phyloP scores from a whole-genome alignment of 768 basidiomycete genomes.

The Neoboletus subvelutipes region DNA sequence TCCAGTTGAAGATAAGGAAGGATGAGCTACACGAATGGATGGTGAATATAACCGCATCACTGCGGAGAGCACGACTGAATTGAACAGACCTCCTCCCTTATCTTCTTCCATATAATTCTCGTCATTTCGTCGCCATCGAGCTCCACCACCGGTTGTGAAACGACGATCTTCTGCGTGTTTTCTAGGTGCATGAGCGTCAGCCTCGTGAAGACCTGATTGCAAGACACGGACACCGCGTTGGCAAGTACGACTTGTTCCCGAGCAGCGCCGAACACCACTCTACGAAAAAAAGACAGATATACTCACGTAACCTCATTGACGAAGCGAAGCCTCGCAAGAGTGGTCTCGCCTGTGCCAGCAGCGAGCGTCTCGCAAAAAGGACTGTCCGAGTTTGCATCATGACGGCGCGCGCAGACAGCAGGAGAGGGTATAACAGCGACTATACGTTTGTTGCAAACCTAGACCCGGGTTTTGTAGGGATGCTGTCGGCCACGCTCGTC shows the following conservation, averaged over 20 bases:
- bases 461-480: slow-evolving; percentile 19
- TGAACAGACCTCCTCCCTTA: slow-evolving; percentile 79
- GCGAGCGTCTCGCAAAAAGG: slow-evolving; percentile 26
- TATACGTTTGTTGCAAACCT: slow-evolving; percentile 4
- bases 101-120: slow-evolving; percentile 98
- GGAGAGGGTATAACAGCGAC: slow-evolving; percentile 15
- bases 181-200: slow-evolving; percentile 19
- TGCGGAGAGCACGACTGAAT: neutral
- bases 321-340: slow-evolving; percentile 29
- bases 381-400: slow-evolving; percentile 24
- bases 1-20: slow-evolving; percentile 93
- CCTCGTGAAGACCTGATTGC: neutral
- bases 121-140: slow-evolving; percentile 99
- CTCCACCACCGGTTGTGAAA: slow-evolving; percentile 89
- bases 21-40: slow-evolving; percentile 69
- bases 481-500: slow-evolving; percentile 12
- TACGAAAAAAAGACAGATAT: neutral
- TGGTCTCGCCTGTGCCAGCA: slow-evolving; percentile 22
- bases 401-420: slow-evolving; percentile 3
- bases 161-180: slow-evolving; percentile 60
- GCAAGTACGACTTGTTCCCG: neutral
- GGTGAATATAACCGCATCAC: neutral
- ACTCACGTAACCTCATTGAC: slow-evolving; percentile 33
- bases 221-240: neutral
- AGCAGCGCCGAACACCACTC: slow-evolving; percentile 1